phyloP scores from a whole-genome alignment of 148 eudicot species.

The Fagopyrum esculentum region DNA sequence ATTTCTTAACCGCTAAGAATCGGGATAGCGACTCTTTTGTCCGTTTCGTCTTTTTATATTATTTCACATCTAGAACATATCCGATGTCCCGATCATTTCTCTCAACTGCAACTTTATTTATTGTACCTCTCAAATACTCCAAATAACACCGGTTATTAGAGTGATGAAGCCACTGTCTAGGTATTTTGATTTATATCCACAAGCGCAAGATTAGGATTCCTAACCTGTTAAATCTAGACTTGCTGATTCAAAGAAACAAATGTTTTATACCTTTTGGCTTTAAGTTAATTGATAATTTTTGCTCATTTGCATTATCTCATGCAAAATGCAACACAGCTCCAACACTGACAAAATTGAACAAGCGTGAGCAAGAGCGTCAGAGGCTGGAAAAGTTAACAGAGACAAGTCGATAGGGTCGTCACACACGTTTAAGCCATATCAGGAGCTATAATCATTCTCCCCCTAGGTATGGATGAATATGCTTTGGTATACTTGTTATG shows the following conservation, averaged over 20 bases:
- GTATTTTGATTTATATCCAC: conserved; percentile 22
- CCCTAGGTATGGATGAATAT: conserved; percentile 37
- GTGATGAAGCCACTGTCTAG: conserved; percentile 49
- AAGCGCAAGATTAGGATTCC: neutral
- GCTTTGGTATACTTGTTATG: neutral
- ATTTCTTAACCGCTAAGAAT: too few species aligned
- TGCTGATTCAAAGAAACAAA: neutral
- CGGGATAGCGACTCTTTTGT: too few species aligned
- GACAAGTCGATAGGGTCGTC: conserved; percentile 61
- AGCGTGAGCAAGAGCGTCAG: conserved; percentile 86
- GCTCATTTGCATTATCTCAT: conserved; percentile 5
- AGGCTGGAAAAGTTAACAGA: conserved; percentile 93
- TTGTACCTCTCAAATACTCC: too few species aligned
- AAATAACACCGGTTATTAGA: too few species aligned
- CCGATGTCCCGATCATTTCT: too few species aligned
- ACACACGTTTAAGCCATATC: conserved; percentile 73
- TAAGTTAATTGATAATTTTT: neutral
- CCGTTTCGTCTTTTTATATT: too few species aligned
- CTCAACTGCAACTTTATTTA: too few species aligned
- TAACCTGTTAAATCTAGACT: neutral
- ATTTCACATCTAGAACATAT: too few species aligned
- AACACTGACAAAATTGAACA: conserved; percentile 32
- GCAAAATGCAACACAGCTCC: conserved; percentile 26
- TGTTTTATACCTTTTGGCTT: conserved; percentile 2
- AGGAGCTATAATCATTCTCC: conserved; percentile 88